Evolutionary conservation across 225 moss, liverwort and hornwort genomes (phyloP).

Genomic region (Pseudisothecium myosuroides): DNA sequence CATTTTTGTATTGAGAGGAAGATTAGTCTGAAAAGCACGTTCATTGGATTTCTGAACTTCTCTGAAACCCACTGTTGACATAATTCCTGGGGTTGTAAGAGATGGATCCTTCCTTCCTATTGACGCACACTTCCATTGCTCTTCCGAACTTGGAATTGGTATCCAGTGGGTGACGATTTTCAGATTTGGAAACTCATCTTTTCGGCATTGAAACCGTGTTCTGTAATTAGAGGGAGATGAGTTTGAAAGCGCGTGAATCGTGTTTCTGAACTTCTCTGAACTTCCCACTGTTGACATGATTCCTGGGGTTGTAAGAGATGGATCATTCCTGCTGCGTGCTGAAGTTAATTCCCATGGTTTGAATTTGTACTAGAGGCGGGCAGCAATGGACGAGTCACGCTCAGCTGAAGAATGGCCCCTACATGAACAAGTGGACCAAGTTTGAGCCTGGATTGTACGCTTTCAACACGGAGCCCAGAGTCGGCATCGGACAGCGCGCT

Average conservation of each 20-base stretch:
- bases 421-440: conserved; percentile 72
- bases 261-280: background rate
- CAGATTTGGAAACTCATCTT: background rate
- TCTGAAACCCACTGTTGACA: background rate
- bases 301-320: background rate
- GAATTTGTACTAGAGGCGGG: conserved; percentile 30
- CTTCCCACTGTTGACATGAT: background rate
- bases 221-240: background rate
- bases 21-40: background rate
- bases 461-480: conserved; percentile 55
- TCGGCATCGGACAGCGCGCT: conserved; percentile 85
- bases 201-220: background rate
- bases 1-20: background rate
- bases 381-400: conserved; percentile 56
- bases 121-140: background rate
- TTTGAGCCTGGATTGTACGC: conserved; percentile 59
- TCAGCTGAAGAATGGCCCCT: conserved; percentile 31
- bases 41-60: background rate
- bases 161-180: background rate
- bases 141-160: background rate
- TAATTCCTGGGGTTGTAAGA: background rate
- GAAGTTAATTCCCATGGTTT: background rate
- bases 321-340: background rate
- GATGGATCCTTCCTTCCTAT: background rate
- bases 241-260: background rate